Evolutionary conservation across 345 rosid species (phyloP).

Genomic region (Arabidopsis arenosa): DNA sequence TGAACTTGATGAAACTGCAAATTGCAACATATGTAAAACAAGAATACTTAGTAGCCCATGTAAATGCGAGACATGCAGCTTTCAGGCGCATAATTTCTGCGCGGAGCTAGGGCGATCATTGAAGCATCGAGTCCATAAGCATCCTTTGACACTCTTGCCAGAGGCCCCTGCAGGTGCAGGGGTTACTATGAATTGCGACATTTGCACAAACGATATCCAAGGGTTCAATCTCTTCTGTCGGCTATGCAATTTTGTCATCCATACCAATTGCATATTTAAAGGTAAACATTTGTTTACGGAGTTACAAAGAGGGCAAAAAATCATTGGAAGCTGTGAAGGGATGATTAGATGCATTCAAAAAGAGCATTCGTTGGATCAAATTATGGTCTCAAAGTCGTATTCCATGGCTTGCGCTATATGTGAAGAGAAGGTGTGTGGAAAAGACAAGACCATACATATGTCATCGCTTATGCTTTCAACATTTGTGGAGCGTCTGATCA

Average conservation of each 20-base stretch:
- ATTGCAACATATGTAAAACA: background rate
- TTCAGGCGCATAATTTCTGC: background rate
- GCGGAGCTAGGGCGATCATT: background rate
- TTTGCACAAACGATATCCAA: background rate
- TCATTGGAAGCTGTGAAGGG: background rate
- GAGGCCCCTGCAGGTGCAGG: background rate
- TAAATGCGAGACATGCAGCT: conserved; percentile 6
- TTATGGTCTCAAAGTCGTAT: background rate
- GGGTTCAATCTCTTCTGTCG: conserved; percentile 1
- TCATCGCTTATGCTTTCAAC: background rate
- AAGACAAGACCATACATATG: background rate
- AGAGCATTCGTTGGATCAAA: background rate
- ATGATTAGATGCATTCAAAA: background rate
- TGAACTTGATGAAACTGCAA: background rate
- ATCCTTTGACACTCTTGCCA: background rate
- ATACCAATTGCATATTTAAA: background rate
- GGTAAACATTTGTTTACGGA: too few relatives aligned
- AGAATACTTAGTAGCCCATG: background rate
- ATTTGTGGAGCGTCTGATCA: background rate
- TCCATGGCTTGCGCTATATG: background rate
- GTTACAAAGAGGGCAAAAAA: background rate
- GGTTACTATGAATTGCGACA: background rate
- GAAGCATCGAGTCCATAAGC: background rate
- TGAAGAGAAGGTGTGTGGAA: background rate
- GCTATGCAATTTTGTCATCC: background rate